A percentile compares a stretch with the other conserved stretches of the same genome.
phyloP scores from a whole-genome alignment of 2,329 filamentous ascomycete species.

The Tolypocladium tundrense region DNA sequence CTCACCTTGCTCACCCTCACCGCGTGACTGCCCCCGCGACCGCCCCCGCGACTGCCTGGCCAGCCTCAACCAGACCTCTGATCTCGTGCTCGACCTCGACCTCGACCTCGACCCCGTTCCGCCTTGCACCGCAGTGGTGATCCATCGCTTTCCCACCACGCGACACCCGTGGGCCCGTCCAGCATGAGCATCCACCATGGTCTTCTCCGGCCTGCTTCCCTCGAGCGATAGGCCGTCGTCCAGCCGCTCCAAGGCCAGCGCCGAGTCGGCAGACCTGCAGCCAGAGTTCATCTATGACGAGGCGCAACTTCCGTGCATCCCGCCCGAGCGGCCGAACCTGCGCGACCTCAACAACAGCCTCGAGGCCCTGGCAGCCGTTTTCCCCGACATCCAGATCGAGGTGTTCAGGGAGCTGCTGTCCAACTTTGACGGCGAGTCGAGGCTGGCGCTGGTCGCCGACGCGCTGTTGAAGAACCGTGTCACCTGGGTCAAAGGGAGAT shows the following conservation, averaged over 20 bases:
- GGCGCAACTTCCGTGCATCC: conserved; percentile 37
- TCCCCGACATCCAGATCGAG: conserved; percentile 72
- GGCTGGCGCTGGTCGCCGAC: conserved; percentile 68
- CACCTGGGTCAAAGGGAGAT: conserved; percentile 61
- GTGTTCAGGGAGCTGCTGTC: conserved; percentile 74
- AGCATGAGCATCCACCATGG: conserved; percentile 35
- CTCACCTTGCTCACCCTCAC: not conserved
- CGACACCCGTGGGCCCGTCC: conserved; percentile 1
- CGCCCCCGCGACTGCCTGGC: not conserved
- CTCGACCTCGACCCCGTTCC: not conserved
- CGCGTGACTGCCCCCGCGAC: not conserved
- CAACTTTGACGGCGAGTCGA: conserved; percentile 65
- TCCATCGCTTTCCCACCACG: not conserved
- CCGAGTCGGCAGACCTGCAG: conserved; percentile 14
- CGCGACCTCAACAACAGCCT: conserved; percentile 61
- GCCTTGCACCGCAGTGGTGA: not conserved
- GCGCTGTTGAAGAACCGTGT: conserved; percentile 62
- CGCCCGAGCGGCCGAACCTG: conserved; percentile 49
- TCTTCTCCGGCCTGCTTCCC: conserved; percentile 36
- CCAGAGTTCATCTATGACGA: conserved; percentile 46
- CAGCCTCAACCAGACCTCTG: not conserved
- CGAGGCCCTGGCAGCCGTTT: conserved; percentile 58
- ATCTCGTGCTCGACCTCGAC: not conserved
- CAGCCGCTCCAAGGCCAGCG: conserved; percentile 18
- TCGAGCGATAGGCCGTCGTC: conserved; percentile 27